Conservation (phyloP, 352 stramenopile genomes). For the Pythium monospermum region DNA sequence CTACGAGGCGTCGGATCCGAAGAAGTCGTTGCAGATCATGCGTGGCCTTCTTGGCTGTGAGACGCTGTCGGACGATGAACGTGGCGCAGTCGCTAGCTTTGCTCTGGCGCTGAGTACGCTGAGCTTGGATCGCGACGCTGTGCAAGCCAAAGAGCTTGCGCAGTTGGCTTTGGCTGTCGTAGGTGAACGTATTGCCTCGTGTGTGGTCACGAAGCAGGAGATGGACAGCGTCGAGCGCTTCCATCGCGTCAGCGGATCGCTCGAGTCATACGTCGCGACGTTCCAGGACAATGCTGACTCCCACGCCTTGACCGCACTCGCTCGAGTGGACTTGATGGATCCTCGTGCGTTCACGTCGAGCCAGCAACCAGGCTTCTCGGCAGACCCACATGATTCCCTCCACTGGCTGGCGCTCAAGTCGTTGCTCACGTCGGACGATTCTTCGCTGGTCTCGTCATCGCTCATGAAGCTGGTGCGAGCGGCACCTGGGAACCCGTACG, state of each 20-base stretch:
- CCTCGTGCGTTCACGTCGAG: background rate
- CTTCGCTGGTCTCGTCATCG: conserved; percentile 9
- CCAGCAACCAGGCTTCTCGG: no score
- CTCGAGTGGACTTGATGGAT: conserved; percentile 9
- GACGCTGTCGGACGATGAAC: background rate
- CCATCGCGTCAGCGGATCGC: conserved; percentile 6
- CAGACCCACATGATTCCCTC: no score
- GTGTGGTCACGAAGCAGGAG: background rate
- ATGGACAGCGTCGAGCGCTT: conserved; percentile 7
- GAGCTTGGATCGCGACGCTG: background rate
- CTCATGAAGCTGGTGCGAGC: conserved; percentile 58
- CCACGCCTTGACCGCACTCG: background rate
- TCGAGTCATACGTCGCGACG: conserved; percentile 2
- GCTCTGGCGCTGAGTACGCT: conserved; percentile 11
- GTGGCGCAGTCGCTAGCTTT: background rate
- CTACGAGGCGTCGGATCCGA: background rate
- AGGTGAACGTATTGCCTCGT: background rate
- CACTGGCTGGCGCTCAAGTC: conserved; percentile 30
- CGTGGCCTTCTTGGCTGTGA: background rate
- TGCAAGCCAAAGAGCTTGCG: background rate
- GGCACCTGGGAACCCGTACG: conserved; percentile 48
- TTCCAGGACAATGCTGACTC: background rate
- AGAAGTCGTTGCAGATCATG: background rate
- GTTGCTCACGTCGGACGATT: conserved; percentile 22
- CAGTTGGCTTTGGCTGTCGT: conserved; percentile 3